These are phyloP conservation scores for Echites panduratus DNA, from an alignment of 257 asterid genomes.

Conservation along the genomic window DNA sequence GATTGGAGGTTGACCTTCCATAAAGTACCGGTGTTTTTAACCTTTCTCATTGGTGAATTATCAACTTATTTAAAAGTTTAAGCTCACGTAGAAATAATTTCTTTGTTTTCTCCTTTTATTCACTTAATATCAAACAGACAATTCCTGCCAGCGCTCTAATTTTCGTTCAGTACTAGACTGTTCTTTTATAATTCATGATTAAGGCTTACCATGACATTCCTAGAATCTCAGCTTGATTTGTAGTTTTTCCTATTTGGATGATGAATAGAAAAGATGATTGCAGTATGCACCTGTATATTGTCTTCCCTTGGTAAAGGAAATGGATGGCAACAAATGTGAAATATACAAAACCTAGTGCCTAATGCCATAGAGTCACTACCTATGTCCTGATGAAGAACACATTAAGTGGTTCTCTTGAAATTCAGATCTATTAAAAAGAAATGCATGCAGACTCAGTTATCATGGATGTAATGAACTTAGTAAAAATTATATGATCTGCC, in stretches of 20 bases:
- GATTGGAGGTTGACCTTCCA: not conserved
- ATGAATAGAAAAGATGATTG: not conserved
- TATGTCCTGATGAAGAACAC: not conserved
- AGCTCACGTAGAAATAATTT: not conserved
- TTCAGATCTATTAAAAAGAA: not conserved
- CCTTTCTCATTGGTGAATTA: not conserved
- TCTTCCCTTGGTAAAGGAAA: too few relatives aligned
- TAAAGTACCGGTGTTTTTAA: not conserved
- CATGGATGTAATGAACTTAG: not conserved
- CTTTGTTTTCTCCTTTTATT: not conserved
- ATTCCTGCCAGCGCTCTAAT: not conserved
- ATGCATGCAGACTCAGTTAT: not conserved
- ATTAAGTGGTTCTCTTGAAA: not conserved
- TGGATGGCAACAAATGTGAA: not conserved
- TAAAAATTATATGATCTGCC: not conserved
- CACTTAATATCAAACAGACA: not conserved
- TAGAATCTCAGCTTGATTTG: not conserved
- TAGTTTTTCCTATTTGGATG: not conserved
- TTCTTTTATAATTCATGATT: too few relatives aligned
- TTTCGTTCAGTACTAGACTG: not conserved
- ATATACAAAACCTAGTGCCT: not conserved
- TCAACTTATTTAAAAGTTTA: not conserved
- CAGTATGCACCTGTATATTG: not conserved
- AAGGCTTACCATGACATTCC: not conserved
- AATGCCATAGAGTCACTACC: not conserved